A percentile compares a stretch with the other conserved stretches of the same genome.
phyloP scores from a whole-genome alignment of 2,329 filamentous ascomycete genomes.

The Penicillium psychrosexuale region DNA sequence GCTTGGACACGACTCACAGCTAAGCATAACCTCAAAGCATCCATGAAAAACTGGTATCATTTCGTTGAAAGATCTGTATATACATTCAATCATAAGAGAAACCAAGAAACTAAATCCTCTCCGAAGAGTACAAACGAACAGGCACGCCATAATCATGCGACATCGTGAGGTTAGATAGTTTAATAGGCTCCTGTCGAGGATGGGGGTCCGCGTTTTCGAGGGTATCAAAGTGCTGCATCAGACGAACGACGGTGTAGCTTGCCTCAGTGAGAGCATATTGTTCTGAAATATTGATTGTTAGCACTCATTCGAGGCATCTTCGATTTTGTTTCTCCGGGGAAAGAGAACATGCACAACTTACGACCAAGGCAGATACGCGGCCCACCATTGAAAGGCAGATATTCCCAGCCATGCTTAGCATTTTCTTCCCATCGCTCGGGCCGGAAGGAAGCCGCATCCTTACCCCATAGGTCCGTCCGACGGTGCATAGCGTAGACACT shows the following conservation, averaged over 20 bases:
- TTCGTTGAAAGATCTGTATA: neutral
- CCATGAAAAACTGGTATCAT: neutral
- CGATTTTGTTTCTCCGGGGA: neutral
- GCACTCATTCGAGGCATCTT: neutral
- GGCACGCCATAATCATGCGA: constrained; percentile 33
- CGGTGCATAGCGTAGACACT: constrained; percentile 71
- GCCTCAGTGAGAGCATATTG: constrained; percentile 45
- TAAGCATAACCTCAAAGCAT: neutral
- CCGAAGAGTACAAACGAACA: constrained; percentile 25
- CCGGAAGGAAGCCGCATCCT: constrained; percentile 45
- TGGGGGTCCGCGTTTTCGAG: constrained; percentile 36
- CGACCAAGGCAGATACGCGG: constrained; percentile 42
- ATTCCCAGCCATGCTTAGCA: constrained; percentile 36
- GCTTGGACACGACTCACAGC: neutral
- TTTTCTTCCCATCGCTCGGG: constrained; percentile 52
- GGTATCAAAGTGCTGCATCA: constrained; percentile 39
- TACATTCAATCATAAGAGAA: neutral
- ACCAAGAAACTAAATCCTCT: neutral
- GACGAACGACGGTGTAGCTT: constrained; percentile 38
- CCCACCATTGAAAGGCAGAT: constrained; percentile 40
- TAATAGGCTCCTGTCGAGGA: constrained; percentile 28
- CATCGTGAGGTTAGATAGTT: constrained; percentile 31
- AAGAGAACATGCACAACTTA: constrained; percentile 20
- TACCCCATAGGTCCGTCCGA: constrained; percentile 49
- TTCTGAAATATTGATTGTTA: constrained; percentile 24